Base-by-base conservation (phyloP, 441 rosid genomes). In the Rhodomyrtus psidioides region DNA sequence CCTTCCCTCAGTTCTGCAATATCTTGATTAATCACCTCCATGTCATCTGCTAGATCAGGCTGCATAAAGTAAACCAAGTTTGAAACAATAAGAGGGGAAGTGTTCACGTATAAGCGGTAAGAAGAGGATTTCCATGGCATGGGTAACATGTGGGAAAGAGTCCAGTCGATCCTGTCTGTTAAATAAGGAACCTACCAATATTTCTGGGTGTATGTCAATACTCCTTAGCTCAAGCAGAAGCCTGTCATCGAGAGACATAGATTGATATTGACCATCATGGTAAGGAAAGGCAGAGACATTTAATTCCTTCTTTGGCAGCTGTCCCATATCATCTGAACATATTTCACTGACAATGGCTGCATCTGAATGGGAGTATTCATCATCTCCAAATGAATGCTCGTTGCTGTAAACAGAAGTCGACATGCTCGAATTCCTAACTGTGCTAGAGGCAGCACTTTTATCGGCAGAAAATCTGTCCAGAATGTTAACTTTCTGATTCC, bases 11-110 rank as follows among this genome's bases (percentile, higher is more conserved):
- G 84, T 65, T 86, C 87, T 39, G 56, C 49, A 39, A 86, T 60
- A 59, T 81, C 70, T 51, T 82, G 84, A 86, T 53, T 53, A 19
- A 86, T 82, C 60, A 59, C 58, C 81, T 60, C 87, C 74, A 24
- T 53, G 19, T 86, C 87, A 53, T 86, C 87, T n/a, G 87, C 54
- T 21, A 86, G 87, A 82, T 86, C 87, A 82, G 87, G 87, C 87
- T 86, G 82, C 57, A 86, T 9, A 30, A 42, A 6, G 53, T 27
- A 51, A 82, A 82, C 81, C 84, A 55, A 53, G 10, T 56, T 82
- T 54, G n/a, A 56, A 82, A 55, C 59, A 16, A 82, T 21, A 54
- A 56, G 49, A 56, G 28, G 39, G 30, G 39, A 53, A 10, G 39
- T 15, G 39, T 49, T 53, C 30, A 51, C 12, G 30, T 21, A 53